phyloP scores from a whole-genome alignment of 2,329 filamentous ascomycete genomes.

The Calonectria pseudoreteaudii region DNA sequence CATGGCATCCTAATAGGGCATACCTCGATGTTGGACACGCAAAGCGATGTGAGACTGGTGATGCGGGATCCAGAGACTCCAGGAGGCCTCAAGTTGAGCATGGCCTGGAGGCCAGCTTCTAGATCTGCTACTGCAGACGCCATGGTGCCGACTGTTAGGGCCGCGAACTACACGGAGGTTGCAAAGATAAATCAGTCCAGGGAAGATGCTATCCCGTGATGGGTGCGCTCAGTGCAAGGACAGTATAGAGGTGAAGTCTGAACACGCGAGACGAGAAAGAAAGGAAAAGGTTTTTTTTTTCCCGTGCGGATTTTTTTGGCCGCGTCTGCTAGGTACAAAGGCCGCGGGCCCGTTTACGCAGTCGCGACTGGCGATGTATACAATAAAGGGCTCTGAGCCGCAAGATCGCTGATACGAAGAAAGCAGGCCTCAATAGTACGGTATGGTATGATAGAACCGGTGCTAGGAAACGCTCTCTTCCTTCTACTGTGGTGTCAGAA shows the following conservation, averaged over 20 bases:
- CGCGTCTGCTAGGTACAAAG: constrained; percentile 39
- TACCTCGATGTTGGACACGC: constrained; percentile 92
- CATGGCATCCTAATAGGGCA: constrained; percentile 26
- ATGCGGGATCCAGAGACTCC: constrained; percentile 96
- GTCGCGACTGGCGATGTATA: constrained; percentile 42
- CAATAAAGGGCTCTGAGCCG: constrained; percentile 31
- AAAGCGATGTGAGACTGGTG: constrained; percentile 85
- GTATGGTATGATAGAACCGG: constrained; percentile 40
- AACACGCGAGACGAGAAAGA: constrained; percentile 31
- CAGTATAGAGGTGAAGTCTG: constrained; percentile 27
- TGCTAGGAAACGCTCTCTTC: constrained; percentile 35
- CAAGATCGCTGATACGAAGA: constrained; percentile 39
- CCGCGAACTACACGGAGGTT: constrained; percentile 38
- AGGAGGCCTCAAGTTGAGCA: constrained; percentile 91
- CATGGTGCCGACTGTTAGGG: constrained; percentile 60
- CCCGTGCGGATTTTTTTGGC: constrained; percentile 29
- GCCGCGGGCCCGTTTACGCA: constrained; percentile 42
- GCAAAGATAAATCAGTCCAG: constrained; percentile 31
- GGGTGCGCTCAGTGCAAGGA: constrained; percentile 27
- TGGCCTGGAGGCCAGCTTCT: constrained; percentile 89
- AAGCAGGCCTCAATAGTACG: constrained; percentile 43
- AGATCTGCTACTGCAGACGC: constrained; percentile 90
- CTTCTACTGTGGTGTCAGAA: constrained; percentile 45
- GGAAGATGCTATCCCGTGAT: constrained; percentile 15
- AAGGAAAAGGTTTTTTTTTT: constrained; percentile 21